A percentile compares a stretch with the other conserved stretches of the same genome.
Evolutionary conservation across 2,329 filamentous ascomycete species (phyloP).

Genomic region (Colletotrichum tanaceti): DNA sequence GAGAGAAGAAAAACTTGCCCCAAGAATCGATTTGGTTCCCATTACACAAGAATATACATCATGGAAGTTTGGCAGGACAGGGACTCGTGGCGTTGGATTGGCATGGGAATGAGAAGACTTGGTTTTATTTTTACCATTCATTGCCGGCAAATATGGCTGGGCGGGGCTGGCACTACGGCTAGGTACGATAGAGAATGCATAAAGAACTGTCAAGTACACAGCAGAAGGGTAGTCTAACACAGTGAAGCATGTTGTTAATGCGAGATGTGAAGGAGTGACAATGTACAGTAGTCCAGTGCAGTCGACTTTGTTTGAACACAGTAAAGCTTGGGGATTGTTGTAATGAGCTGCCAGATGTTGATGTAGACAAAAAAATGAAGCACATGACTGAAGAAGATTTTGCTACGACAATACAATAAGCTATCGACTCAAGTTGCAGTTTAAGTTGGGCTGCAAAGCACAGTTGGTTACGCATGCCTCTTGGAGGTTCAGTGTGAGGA

Average conservation of each 20-base stretch:
- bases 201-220: constrained; percentile 33
- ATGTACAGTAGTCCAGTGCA: background rate
- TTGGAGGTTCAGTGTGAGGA: background rate
- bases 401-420: too few relatives aligned
- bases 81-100: constrained; percentile 26
- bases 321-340: background rate
- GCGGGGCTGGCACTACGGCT: constrained; percentile 16
- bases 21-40: background rate
- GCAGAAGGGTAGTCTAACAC: background rate
- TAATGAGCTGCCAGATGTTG: background rate
- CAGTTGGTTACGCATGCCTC: constrained; percentile 16
- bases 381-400: too few relatives aligned
- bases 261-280: background rate
- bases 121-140: background rate
- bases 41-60: constrained; percentile 25
- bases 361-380: background rate
- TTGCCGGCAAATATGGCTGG: constrained; percentile 21
- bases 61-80: background rate
- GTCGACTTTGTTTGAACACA: background rate
- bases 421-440: too few relatives aligned
- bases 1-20: background rate
- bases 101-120: constrained; percentile 7
- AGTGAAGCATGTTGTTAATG: background rate
- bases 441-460: background rate
- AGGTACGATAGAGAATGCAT: constrained; percentile 37